Evolutionary conservation across 2,329 filamentous ascomycete species (phyloP), one percentile per base, ranked within the genome.

Genomic region (Aspergillus hortae): DNA sequence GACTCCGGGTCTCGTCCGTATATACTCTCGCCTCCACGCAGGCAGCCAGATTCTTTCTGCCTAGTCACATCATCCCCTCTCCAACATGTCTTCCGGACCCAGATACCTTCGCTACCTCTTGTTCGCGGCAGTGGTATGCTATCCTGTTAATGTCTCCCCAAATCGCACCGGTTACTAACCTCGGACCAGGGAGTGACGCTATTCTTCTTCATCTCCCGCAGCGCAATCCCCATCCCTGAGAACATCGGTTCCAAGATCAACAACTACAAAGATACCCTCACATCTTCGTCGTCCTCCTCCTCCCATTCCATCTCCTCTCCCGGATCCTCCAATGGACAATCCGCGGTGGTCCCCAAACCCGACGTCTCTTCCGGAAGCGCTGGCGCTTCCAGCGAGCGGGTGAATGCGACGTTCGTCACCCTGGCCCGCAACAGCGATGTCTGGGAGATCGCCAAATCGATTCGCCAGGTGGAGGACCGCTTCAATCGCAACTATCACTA

Each of bases 401-500:
- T 95, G 81, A 99, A 99, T 74, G 94, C 95, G 46, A 99, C 94
- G 10, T 99, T 99, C 67, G 91, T 99, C 48, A 96, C 92, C 19
- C 83, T 99, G 55, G 94, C 94, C 49, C 87, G 94, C 65, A 99
- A 99, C 76, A 81, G 79, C 51, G 94, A 99, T 68, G 77, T 97
- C 25, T 99, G 94, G 94, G 94, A 99, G 46, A 96, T 99, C 67
- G 89, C 91, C 56, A 85, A 90, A 66, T 96, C 92, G 11, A 99
- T 99, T 67, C 90, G 94, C 51, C 90, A 96, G 68, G 86, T 99
- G 51, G 94, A 99, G 75, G 94, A 99, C 73, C 89, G 94, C 67
- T 99, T 99, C 84, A 99, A 99, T 78, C 85, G 86, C 66, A 89
- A 92, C 65, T 97, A 89, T 78, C 87, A 95, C 78, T 99, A 99